These are phyloP conservation scores for Wallacemonas sp. DNA, from an alignment of 208 protist species.

Conservation along the genomic window DNA sequence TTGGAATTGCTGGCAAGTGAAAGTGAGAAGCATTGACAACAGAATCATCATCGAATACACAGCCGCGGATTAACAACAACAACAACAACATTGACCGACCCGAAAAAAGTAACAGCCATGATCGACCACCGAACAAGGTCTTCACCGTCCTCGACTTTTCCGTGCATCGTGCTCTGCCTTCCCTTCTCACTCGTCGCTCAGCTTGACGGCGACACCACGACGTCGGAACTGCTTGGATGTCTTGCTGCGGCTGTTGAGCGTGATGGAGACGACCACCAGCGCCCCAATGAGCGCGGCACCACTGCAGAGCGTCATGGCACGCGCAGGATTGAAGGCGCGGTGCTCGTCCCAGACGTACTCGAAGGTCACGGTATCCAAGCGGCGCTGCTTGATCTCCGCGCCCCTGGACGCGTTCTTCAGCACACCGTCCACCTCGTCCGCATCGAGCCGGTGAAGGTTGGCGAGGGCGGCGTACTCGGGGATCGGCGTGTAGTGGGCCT, in stretches of 20 bases:
- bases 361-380: constrained; percentile 30
- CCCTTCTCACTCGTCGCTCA: constrained; percentile 33
- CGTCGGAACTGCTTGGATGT: constrained; percentile 44
- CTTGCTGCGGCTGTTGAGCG: constrained; percentile 37
- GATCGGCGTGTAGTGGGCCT: constrained; percentile 37
- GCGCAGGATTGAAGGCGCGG: constrained; percentile 61
- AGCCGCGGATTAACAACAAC: no score
- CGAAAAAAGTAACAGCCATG: no score
- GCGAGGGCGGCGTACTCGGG: neutral
- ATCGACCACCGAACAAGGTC: no score
- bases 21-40: no score
- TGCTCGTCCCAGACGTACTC: constrained; percentile 66
- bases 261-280: constrained; percentile 37
- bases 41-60: no score
- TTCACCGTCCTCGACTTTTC: no score
- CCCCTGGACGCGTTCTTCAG: no score
- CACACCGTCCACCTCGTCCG: neutral
- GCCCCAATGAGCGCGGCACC: constrained; percentile 37
- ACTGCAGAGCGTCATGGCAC: constrained; percentile 53
- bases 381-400: neutral
- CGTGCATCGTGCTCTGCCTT: neutral
- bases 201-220: constrained; percentile 38
- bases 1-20: no score
- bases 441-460: neutral
- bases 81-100: no score